Conservation (phyloP, 495 filamentous ascomycete species). For the Extremus antarcticus region DNA sequence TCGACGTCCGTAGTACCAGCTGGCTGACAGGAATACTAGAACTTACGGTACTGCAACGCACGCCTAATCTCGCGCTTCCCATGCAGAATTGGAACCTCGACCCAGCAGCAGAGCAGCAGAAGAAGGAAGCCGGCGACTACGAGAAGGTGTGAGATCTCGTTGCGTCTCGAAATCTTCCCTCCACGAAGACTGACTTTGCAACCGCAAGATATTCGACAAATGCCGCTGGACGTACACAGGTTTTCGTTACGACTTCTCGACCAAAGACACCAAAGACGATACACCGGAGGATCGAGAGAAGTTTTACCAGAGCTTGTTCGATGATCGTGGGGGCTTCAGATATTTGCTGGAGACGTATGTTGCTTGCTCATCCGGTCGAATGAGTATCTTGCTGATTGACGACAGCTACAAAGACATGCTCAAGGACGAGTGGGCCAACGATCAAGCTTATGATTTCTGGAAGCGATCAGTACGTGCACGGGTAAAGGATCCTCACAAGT, state of each 20-base stretch:
- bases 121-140: slow-evolving; percentile 14
- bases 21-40: slow-evolving; percentile 5
- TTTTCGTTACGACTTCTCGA: slow-evolving; percentile 34
- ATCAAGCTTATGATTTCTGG: slow-evolving; percentile 47
- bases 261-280: slow-evolving; percentile 37
- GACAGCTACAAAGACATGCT: slow-evolving; percentile 43
- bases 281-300: slow-evolving; percentile 36
- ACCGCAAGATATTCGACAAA: background rate
- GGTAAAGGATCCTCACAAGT: slow-evolving; percentile 38
- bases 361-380: background rate
- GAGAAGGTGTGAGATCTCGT: slow-evolving; percentile 13
- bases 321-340: slow-evolving; percentile 37
- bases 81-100: slow-evolving; percentile 22
- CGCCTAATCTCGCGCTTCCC: slow-evolving; percentile 21
- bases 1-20: background rate
- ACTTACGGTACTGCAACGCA: slow-evolving; percentile 40
- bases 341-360: slow-evolving; percentile 30
- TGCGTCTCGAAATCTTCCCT: no score
- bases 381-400: background rate
- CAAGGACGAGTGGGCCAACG: slow-evolving; percentile 36
- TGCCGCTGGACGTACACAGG: slow-evolving; percentile 31
- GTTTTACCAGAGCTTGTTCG: slow-evolving; percentile 40
- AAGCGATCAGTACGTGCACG: slow-evolving; percentile 38
- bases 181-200: slow-evolving; percentile 28
- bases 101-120: slow-evolving; percentile 17